Evolutionary conservation across 345 rosid species (phyloP).

Genomic region (Pistacia vera): DNA sequence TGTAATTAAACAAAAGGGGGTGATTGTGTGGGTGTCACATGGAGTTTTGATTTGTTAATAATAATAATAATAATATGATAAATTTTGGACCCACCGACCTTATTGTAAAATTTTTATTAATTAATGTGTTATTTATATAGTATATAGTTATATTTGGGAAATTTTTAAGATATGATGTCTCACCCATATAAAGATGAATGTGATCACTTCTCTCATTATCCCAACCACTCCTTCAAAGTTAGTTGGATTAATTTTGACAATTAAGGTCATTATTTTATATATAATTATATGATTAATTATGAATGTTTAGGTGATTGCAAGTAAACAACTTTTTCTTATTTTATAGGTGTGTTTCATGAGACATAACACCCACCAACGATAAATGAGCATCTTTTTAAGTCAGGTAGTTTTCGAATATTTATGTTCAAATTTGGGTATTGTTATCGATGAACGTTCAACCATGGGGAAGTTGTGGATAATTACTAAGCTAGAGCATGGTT

Average conservation of each 20-base stretch:
- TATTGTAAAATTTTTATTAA: too few species aligned
- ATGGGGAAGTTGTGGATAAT: too few species aligned
- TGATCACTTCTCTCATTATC: not conserved
- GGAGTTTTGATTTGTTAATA: not conserved
- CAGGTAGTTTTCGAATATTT: too few species aligned
- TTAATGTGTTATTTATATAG: too few species aligned
- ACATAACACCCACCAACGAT: not conserved
- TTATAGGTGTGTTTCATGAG: not conserved
- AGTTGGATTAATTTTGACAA: slow-evolving; percentile 3
- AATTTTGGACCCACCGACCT: too few species aligned
- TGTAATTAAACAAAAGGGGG: not conserved
- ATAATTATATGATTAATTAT: not conserved
- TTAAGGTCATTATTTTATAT: not conserved
- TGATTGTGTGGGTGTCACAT: not conserved
- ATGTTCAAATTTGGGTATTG: too few species aligned
- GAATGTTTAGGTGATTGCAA: not conserved
- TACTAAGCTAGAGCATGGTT: too few species aligned
- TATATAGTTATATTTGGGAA: too few species aligned
- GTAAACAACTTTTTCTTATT: not conserved
- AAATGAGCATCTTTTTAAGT: not conserved
- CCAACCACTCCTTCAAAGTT: slow-evolving; percentile 6
- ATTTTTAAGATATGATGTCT: not conserved
- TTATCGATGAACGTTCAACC: too few species aligned
- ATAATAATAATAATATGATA: too few species aligned
- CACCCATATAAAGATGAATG: not conserved